These are phyloP conservation scores for Passalora sequoiae DNA, from an alignment of 2,329 filamentous ascomycete species.

Conservation along the genomic window DNA sequence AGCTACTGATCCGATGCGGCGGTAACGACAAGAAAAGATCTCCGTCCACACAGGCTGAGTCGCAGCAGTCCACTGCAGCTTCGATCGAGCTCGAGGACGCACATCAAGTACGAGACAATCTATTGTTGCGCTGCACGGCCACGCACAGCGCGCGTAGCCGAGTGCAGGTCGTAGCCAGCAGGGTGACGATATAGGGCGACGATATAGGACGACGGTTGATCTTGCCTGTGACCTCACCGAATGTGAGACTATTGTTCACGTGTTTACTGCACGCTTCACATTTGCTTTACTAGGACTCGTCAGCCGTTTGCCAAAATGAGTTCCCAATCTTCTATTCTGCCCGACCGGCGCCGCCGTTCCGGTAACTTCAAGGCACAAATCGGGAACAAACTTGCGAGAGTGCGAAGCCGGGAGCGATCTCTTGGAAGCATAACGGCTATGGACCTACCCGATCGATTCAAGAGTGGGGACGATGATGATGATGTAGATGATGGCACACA, in stretches of 20 bases:
- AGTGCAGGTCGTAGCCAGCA: too few relatives aligned
- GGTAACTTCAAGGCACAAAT: background rate
- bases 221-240: constrained; percentile 5
- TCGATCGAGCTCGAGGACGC: background rate
- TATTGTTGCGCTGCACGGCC: too few relatives aligned
- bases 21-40: constrained; percentile 2
- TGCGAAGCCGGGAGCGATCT: constrained; percentile 3
- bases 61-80: background rate
- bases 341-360: constrained; percentile 2
- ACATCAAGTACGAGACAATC: too few relatives aligned
- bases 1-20: background rate
- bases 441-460: constrained; percentile 20
- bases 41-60: background rate
- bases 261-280: constrained; percentile 2
- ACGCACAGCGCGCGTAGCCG: too few relatives aligned
- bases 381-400: background rate
- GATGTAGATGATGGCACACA: constrained; percentile 20
- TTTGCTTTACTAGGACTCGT: constrained; percentile 5
- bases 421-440: constrained; percentile 7
- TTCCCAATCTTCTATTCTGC: constrained; percentile 4
- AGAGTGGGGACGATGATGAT: constrained; percentile 17
- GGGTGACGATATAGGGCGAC: too few relatives aligned
- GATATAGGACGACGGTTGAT: too few relatives aligned
- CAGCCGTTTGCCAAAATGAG: constrained; percentile 3
- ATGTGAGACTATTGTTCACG: constrained; percentile 11